Conservation (phyloP, 306 rosid species). For the Cicer arietinum region DNA sequence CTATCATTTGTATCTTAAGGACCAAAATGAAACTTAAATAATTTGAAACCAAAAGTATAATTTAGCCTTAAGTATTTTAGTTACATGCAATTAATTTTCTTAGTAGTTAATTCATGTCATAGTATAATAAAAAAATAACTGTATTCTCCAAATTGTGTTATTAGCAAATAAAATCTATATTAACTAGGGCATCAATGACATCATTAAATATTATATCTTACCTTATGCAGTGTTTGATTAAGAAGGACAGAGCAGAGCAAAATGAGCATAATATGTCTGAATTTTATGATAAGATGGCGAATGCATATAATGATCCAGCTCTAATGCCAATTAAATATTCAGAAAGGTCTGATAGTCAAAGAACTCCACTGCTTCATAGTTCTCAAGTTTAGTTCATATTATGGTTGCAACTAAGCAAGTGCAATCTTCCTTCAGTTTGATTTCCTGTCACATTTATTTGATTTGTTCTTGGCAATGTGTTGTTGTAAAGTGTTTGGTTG, state of each 20-base stretch:
- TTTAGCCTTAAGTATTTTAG: background rate
- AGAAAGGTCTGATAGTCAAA: slow-evolving; percentile 46
- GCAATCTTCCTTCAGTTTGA: slow-evolving; percentile 13
- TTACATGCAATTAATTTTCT: background rate
- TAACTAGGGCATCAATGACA: background rate
- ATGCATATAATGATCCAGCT: slow-evolving; percentile 73
- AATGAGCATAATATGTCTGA: slow-evolving; percentile 56
- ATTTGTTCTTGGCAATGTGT: slow-evolving; percentile 28
- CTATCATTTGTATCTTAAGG: too few species aligned
- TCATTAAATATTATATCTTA: slow-evolving; percentile 31
- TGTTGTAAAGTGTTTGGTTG: slow-evolving; percentile 25
- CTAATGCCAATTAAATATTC: slow-evolving; percentile 53
- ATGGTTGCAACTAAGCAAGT: slow-evolving; percentile 10
- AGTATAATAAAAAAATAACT: too few species aligned
- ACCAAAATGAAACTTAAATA: too few species aligned
- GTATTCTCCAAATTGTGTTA: background rate
- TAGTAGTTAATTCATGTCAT: too few species aligned
- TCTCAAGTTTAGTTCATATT: slow-evolving; percentile 44
- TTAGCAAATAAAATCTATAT: background rate
- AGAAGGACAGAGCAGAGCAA: slow-evolving; percentile 73
- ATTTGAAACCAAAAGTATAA: too few species aligned
- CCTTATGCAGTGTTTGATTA: slow-evolving; percentile 68
- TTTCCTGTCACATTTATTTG: slow-evolving; percentile 26
- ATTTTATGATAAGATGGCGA: slow-evolving; percentile 58
- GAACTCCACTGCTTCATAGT: slow-evolving; percentile 64